Percentiles rank a stretch among this genome's conserved stretches.
These are phyloP conservation scores for Penicillium capsulatum DNA, from an alignment of 2,329 filamentous ascomycete genomes.

Conservation along the genomic window DNA sequence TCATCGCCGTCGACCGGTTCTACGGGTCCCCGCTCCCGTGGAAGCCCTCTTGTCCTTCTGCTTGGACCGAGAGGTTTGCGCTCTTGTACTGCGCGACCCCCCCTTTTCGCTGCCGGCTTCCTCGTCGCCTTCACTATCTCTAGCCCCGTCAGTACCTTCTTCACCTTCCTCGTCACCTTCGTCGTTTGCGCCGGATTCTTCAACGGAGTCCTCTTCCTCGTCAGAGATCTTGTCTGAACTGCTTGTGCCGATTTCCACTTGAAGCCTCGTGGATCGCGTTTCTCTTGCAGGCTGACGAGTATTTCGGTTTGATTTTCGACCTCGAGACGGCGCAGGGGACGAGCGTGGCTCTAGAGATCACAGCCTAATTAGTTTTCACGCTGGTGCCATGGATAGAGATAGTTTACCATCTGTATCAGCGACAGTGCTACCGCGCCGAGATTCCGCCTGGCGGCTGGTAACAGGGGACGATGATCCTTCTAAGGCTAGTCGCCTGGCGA, in stretches of 20 bases:
- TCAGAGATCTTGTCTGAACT: slow-evolving; percentile 31
- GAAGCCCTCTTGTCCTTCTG: slow-evolving; percentile 35
- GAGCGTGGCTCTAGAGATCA: slow-evolving; percentile 38
- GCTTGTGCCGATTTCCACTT: slow-evolving; percentile 35
- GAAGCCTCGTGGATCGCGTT: slow-evolving; percentile 38
- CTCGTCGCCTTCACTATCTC: slow-evolving; percentile 38
- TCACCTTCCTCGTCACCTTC: slow-evolving; percentile 39
- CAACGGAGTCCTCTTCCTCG: slow-evolving; percentile 38
- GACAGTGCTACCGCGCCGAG: slow-evolving; percentile 43
- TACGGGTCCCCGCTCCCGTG: slow-evolving; percentile 33
- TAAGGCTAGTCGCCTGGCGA: slow-evolving; percentile 43
- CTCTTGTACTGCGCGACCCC: slow-evolving; percentile 38
- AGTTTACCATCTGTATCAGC: slow-evolving; percentile 47
- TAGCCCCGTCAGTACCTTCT: slow-evolving; percentile 34
- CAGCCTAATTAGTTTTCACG: slow-evolving; percentile 6
- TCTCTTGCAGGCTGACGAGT: slow-evolving; percentile 34
- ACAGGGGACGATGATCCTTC: slow-evolving; percentile 43
- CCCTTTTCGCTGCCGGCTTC: slow-evolving; percentile 34
- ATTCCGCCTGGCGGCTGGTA: slow-evolving; percentile 33
- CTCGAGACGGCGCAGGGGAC: slow-evolving; percentile 42
- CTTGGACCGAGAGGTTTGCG: slow-evolving; percentile 33
- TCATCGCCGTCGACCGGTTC: slow-evolving; percentile 35
- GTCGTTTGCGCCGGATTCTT: slow-evolving; percentile 37
- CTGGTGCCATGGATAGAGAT: neutral
- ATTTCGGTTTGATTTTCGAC: slow-evolving; percentile 34